Percentiles rank a stretch among this genome's conserved stretches.
These are phyloP conservation scores for Aschersonia sp. DNA, from an alignment of 2,329 filamentous ascomycete species.

Conservation along the genomic window DNA sequence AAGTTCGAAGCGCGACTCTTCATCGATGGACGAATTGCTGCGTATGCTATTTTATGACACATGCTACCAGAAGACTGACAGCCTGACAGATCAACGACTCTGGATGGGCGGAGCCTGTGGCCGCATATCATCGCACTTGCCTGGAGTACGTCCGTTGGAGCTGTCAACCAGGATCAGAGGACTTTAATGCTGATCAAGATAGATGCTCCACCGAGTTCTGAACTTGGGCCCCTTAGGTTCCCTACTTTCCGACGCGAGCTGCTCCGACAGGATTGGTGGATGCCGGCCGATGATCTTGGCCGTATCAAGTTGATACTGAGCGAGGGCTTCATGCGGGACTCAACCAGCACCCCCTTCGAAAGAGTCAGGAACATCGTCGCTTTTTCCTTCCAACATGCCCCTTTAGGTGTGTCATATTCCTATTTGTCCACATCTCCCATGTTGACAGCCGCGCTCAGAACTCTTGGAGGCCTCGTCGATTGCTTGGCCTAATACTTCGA, in stretches of 20 bases:
- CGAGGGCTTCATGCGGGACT: conserved; percentile 51
- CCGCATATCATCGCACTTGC: conserved; percentile 32
- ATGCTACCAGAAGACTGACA: background rate
- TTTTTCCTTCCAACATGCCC: conserved; percentile 79
- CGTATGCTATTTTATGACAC: conserved; percentile 24
- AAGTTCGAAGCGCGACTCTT: conserved; percentile 53
- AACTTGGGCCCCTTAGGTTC: conserved; percentile 50
- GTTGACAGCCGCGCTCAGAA: conserved; percentile 23
- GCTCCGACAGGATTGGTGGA: conserved; percentile 56
- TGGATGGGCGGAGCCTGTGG: conserved; percentile 34
- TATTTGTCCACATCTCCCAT: background rate
- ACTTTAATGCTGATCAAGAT: background rate
- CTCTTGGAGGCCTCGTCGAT: conserved; percentile 59
- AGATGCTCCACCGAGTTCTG: conserved; percentile 41
- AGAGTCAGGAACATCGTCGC: conserved; percentile 56
- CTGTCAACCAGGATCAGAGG: conserved; percentile 7
- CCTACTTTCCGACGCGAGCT: conserved; percentile 57
- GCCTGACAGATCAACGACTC: conserved; percentile 33
- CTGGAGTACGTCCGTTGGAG: conserved; percentile 19
- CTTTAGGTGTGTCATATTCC: conserved; percentile 40
- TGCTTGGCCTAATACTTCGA: conserved; percentile 62
- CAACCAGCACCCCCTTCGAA: conserved; percentile 39
- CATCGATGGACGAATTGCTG: conserved; percentile 49
- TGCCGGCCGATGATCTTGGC: conserved; percentile 53
- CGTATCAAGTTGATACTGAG: conserved; percentile 65